phyloP scores from a whole-genome alignment of 176 grass and related monocot genomes.

The Musa acuminata region DNA sequence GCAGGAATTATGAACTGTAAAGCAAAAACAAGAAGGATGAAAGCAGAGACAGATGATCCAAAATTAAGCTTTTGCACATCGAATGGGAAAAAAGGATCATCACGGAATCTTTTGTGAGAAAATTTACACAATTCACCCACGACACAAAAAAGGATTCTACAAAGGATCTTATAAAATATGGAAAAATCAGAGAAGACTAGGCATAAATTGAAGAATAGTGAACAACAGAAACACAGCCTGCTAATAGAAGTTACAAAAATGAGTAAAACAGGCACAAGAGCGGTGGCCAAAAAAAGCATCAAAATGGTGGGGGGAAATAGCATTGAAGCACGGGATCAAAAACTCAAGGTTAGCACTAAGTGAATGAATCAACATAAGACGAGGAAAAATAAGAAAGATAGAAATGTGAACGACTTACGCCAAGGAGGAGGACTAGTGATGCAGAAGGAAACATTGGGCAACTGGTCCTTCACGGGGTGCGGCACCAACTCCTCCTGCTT shows the following conservation, averaged over 20 bases:
- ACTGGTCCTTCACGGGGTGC: slow-evolving; percentile 83
- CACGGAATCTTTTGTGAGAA: too few species aligned
- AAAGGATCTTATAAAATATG: too few species aligned
- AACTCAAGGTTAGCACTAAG: background rate
- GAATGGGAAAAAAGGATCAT: too few species aligned
- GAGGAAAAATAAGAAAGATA: background rate
- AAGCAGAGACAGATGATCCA: background rate
- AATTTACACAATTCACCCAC: too few species aligned
- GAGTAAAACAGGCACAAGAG: background rate
- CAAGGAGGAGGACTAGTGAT: slow-evolving; percentile 91
- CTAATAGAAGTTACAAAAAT: background rate
- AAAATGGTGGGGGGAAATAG: background rate
- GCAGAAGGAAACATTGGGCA: slow-evolving; percentile 62
- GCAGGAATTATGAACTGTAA: background rate
- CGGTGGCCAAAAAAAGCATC: background rate
- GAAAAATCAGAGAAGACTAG: too few species aligned
- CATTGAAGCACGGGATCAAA: background rate
- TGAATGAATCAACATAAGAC: background rate
- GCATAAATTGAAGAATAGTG: too few species aligned
- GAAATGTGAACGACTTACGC: slow-evolving; percentile 56
- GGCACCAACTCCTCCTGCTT: slow-evolving; percentile 90
- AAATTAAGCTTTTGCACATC: too few species aligned
- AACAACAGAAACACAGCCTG: too few species aligned
- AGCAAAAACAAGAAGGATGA: background rate
- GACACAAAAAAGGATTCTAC: too few species aligned